Evolutionary conservation across 148 eudicot species (phyloP), one percentile per base, ranked within the genome.

Genomic region (Persicaria tinctoria): DNA sequence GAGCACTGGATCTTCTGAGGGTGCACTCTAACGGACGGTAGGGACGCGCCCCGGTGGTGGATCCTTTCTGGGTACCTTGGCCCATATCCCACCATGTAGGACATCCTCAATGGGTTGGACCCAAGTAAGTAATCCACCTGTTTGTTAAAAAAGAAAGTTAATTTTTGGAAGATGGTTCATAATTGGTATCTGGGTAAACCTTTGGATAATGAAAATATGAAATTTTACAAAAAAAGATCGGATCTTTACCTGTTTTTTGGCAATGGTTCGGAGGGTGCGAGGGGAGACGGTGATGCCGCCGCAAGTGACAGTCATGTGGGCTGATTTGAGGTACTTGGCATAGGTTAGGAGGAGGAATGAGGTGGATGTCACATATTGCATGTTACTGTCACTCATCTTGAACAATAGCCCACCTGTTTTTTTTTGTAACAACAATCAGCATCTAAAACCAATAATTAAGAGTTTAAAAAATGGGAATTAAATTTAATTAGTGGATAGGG

Each of bases 31-130:
- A 89, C 23, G 48, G 90, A 91, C 44, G 93, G 97, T 51, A 91
- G 76, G 23, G 97, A 92, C 74, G 97, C 82, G 4, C 92, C 94
- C 79, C 97, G 84, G 83, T 92, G 97, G 76, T 92, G 97, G 69
- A 92, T 85, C 81, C 92, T 85, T 70, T 75, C 76, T 1, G 97
- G 97, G 80, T 85, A 92, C 20, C 77, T 81, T 27, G 91, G 84
- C 16, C 97, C 93, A 51, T 91, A 89, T 8, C 93, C 97, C 13
- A 89, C 97, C 97, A 92, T 92, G 77, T 79, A 92, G 41, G 97
- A 92, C 97, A 92, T 92, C 62, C 82, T 85, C 77, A 87, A 46
- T 23, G 94, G 97, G 79, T 92, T 92, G 49, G 88, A 85, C 14
- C 97, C 97, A 23, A 92, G 83, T 51, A 92, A 17, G 9, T 92